Conservation (phyloP, 139 green algal genomes). For the Marvania coccoides region DNA sequence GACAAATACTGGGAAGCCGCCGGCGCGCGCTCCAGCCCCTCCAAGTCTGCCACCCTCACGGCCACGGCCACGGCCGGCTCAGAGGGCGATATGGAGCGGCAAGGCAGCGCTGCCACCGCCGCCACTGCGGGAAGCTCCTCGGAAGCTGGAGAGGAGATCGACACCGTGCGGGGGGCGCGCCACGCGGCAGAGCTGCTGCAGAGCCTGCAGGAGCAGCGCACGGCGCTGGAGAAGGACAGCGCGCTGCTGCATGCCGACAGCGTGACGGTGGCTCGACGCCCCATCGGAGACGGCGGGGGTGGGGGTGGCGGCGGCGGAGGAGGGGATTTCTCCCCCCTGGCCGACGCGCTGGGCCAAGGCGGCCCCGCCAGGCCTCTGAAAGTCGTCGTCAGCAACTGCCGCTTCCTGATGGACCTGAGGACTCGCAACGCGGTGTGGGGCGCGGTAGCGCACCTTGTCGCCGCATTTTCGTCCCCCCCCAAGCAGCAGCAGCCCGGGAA, state of each 20-base stretch:
- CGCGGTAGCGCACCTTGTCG: conserved; percentile 22
- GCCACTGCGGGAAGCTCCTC: not conserved
- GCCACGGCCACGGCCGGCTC: not conserved
- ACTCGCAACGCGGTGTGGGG: conserved; percentile 29
- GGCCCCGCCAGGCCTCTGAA: conserved; percentile 16
- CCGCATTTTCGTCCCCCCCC: not conserved
- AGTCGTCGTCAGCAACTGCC: conserved; percentile 31
- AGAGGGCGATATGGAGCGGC: not conserved
- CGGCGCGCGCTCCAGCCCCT: not conserved
- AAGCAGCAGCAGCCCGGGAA: not conserved
- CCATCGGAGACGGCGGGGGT: not conserved
- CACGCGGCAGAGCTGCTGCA: conserved; percentile 28
- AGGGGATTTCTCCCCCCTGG: not conserved
- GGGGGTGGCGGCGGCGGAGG: not conserved
- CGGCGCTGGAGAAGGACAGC: not conserved
- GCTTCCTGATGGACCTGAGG: conserved; percentile 23
- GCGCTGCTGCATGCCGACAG: not conserved
- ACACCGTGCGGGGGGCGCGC: not conserved
- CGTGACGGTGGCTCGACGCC: not conserved
- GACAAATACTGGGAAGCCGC: not conserved
- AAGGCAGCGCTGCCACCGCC: not conserved
- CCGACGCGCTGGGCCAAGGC: not conserved
- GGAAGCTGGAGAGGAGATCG: not conserved
- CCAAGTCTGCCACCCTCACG: not conserved
- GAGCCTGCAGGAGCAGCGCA: conserved; percentile 30